Percentiles rank a stretch among this genome's conserved stretches.
phyloP scores from a whole-genome alignment of 306 rosid genomes.

The Pueraria montana region DNA sequence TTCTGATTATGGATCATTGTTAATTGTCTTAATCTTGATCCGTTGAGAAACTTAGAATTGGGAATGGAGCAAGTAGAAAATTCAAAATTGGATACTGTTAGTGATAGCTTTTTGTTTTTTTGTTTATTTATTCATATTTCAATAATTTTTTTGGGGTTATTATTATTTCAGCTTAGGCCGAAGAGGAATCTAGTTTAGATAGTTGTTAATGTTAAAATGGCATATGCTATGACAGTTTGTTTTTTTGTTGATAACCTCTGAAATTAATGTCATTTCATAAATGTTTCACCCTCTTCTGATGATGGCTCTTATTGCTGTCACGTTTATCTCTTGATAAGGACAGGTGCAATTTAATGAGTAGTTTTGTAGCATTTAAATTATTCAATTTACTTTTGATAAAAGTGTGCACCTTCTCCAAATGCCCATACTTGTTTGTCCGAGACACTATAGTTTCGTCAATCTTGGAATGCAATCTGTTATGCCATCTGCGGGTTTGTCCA shows the following conservation, averaged over 20 bases:
- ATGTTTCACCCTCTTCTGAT: constrained; percentile 39
- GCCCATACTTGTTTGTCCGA: constrained; percentile 50
- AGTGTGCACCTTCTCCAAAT: constrained; percentile 17
- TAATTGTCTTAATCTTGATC: constrained; percentile 50
- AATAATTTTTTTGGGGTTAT: background rate
- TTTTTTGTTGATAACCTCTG: constrained; percentile 3
- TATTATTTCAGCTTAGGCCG: constrained; percentile 11
- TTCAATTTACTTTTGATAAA: constrained; percentile 36
- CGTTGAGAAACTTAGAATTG: constrained; percentile 10
- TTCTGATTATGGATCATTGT: constrained; percentile 53
- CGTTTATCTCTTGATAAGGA: constrained; percentile 32
- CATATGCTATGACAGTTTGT: background rate
- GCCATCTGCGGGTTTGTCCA: constrained; percentile 49
- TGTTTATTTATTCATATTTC: background rate
- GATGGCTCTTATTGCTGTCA: constrained; percentile 44
- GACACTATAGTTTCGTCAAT: background rate
- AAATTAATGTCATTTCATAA: constrained; percentile 34
- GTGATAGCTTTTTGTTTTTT: background rate
- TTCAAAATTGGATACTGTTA: background rate
- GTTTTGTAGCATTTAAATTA: constrained; percentile 8
- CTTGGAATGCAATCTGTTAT: constrained; percentile 34
- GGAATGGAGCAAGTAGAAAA: background rate
- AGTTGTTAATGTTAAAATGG: background rate
- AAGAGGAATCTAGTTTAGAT: background rate
- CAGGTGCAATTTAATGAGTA: constrained; percentile 4